A percentile compares a stretch with the other conserved stretches of the same genome.
Evolutionary conservation across 305 asterid genomes (phyloP).

Genomic region (Solanum hybrid): DNA sequence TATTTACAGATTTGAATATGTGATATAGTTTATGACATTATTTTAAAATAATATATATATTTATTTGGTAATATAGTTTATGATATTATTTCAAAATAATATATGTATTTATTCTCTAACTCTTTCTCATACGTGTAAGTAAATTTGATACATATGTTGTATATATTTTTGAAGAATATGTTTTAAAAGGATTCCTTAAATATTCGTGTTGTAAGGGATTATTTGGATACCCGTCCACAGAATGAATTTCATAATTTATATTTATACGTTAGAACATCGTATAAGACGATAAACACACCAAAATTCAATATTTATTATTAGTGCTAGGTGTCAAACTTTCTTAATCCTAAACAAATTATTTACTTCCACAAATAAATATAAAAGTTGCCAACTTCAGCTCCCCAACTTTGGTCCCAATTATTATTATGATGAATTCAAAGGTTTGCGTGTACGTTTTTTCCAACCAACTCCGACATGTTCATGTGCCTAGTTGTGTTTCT

Average conservation of each 20-base stretch:
- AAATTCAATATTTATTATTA: neutral
- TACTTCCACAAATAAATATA: neutral
- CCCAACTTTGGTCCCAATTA: neutral
- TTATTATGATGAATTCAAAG: neutral
- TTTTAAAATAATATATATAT: too few relatives aligned
- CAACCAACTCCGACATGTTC: neutral
- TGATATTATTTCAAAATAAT: too few relatives aligned
- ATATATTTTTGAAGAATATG: neutral
- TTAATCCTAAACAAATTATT: neutral
- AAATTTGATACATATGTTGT: neutral
- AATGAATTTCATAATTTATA: too few relatives aligned
- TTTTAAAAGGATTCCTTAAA: neutral
- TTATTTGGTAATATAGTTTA: too few relatives aligned
- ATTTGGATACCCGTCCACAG: too few relatives aligned
- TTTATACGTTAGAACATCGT: too few relatives aligned
- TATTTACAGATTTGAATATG: too few relatives aligned
- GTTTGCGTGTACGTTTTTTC: neutral
- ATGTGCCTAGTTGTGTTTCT: neutral
- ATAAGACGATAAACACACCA: too few relatives aligned
- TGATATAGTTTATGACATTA: too few relatives aligned
- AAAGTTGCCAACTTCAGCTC: neutral
- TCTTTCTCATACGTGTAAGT: neutral
- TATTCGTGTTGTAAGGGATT: neutral
- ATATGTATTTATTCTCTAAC: neutral
- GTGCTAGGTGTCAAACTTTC: neutral